Percentiles rank a stretch among this genome's conserved stretches.
Conservation (phyloP, 768 basidiomycete genomes). For the Lyophyllum shimeji region DNA sequence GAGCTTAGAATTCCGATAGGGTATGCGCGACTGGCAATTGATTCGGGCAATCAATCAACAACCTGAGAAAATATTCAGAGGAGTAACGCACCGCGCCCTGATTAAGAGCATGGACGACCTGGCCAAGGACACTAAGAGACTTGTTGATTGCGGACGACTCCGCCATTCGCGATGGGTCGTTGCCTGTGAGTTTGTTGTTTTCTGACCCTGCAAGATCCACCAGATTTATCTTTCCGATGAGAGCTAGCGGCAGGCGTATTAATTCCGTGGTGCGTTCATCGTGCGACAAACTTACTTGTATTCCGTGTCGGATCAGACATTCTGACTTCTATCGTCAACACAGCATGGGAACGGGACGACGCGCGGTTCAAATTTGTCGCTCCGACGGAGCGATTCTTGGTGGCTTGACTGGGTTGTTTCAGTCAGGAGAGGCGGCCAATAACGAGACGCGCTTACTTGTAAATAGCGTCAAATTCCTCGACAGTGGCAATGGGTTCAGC, state of each 20-base stretch:
- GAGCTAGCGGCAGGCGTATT: slow-evolving; percentile 36
- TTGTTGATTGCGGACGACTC: slow-evolving; percentile 92
- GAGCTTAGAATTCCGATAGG: slow-evolving; percentile 87
- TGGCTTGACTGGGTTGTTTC: slow-evolving; percentile 50
- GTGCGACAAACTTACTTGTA: slow-evolving; percentile 42
- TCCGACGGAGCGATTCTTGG: slow-evolving; percentile 79
- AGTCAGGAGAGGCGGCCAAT: not conserved
- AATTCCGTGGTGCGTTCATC: slow-evolving; percentile 1
- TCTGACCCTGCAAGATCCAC: slow-evolving; percentile 91
- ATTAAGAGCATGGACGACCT: slow-evolving; percentile 86
- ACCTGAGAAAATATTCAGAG: not conserved
- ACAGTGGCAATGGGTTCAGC: slow-evolving; percentile 37
- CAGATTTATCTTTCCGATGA: slow-evolving; percentile 78
- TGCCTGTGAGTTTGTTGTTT: slow-evolving; percentile 90
- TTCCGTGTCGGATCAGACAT: slow-evolving; percentile 53
- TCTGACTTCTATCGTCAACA: slow-evolving; percentile 71
- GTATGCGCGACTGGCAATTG: slow-evolving; percentile 62
- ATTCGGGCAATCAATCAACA: slow-evolving; percentile 2
- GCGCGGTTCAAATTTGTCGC: slow-evolving; percentile 81
- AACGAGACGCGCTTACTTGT: slow-evolving; percentile 32
- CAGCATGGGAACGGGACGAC: slow-evolving; percentile 88
- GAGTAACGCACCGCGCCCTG: slow-evolving; percentile 54
- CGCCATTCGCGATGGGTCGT: slow-evolving; percentile 82
- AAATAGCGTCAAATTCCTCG: slow-evolving; percentile 46
- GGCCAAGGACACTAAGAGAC: slow-evolving; percentile 81